Base-by-base conservation (phyloP, 352 stramenopile species). In the Phytophthora cajani region DNA sequence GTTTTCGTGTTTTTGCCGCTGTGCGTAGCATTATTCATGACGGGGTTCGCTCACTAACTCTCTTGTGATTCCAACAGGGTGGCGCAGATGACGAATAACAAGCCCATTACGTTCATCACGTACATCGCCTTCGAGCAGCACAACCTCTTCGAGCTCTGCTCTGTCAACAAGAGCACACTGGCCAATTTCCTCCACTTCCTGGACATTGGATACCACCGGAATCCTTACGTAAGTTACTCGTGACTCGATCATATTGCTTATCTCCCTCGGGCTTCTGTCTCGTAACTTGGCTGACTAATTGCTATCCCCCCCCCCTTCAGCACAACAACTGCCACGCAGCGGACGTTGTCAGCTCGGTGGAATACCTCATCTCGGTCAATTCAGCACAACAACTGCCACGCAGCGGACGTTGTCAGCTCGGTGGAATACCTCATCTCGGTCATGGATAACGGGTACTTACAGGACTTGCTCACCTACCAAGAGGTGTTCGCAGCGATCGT, bases 41-140 rank as follows among this genome's bases (percentile, higher is more conserved):
- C 25, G 36, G 10, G 1, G 23, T 27, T 27, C 23, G 51, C 2
- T 63, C 16, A 42, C 33, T 78, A 21, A 62, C 58, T 17, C 19
- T 63, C 17, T 57, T 60, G 33, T 62, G 16, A 1, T 11, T 64
- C 14, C 5, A 30, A 65, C 63, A 93, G 85, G 7, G 77, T 94
- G 19, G 77, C 85, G 14, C 72, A 82, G 61, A 68, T 90, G 11
- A 85, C 79, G 0, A 81, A 88, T 67, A 88, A 92, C 60, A 85
- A 84, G 25, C 85, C 87, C 1, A 92, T 95, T 53, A 84, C 86
- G 54, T 95, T 89, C 72, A 87, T 95, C 71, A 93, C 85, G 19
- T 92, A 91, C 65, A 91, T 93, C 42, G 81, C 87, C 16, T 93
- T 95, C 65, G 87, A 95, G 64, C 82, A 91, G 61, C 87, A 93